Percentiles rank a stretch among this genome's conserved stretches.
These are phyloP conservation scores for Lolium perenne DNA, from an alignment of 176 grass and related monocot genomes.

Conservation along the genomic window DNA sequence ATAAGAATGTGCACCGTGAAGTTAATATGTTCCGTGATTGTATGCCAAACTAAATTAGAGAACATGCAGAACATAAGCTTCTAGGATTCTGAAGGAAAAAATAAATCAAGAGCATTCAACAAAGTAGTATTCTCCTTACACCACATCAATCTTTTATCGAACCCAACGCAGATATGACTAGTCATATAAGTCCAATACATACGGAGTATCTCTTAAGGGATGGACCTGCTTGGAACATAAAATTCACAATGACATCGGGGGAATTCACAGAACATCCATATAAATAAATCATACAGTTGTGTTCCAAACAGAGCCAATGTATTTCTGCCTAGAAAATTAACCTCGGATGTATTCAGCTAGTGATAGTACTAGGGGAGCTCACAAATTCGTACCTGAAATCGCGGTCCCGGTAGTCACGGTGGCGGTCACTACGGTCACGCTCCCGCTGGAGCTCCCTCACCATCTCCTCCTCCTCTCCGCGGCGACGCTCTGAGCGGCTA, in stretches of 20 bases:
- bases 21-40: neutral
- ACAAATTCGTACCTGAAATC: constrained; percentile 72
- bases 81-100: neutral
- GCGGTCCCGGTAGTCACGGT: constrained; percentile 57
- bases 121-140: neutral
- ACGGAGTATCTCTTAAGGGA: neutral
- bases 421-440: constrained; percentile 53
- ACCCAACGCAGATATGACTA: neutral
- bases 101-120: neutral
- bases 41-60: neutral
- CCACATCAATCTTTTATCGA: neutral
- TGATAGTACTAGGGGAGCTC: constrained; percentile 1
- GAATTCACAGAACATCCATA: neutral
- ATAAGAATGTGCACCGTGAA: constrained; percentile 9
- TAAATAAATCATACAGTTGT: no score
- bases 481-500: constrained; percentile 60
- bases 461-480: constrained; percentile 70
- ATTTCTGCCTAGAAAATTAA: no score
- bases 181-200: neutral
- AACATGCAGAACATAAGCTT: constrained; percentile 11
- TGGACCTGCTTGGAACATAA: no score
- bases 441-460: constrained; percentile 57
- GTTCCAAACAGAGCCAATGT: no score
- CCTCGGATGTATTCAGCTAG: neutral
- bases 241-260: no score